phyloP scores from a whole-genome alignment of 176 grass and related monocot species.

The Aegilops bicornis region DNA sequence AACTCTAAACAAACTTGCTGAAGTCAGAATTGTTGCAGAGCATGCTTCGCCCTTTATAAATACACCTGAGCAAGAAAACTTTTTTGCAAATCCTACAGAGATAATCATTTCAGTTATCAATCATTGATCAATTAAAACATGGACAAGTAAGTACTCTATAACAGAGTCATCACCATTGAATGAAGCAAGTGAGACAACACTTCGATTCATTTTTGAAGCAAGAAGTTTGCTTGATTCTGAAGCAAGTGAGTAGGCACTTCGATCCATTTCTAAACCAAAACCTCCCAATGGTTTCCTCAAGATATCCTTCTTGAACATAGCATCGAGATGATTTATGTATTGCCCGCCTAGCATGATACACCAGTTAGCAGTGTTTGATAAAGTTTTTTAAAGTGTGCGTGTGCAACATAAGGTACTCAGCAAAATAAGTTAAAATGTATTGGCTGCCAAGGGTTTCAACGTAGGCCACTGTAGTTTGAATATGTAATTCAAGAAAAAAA shows the following conservation, averaged over 20 bases:
- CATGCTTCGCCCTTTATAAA: neutral
- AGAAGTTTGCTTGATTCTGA: neutral
- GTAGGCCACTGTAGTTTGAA: neutral
- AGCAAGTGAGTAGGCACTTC: conserved; percentile 3
- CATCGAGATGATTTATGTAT: neutral
- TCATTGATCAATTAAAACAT: neutral
- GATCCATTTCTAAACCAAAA: neutral
- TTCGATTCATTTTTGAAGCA: neutral
- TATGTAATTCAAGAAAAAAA: neutral
- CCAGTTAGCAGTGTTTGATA: neutral
- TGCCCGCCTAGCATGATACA: conserved; percentile 1
- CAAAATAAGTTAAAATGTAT: conserved; percentile 4
- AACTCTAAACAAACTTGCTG: neutral
- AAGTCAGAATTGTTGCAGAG: neutral
- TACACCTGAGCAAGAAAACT: neutral
- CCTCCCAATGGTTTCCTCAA: neutral
- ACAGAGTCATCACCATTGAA: neutral
- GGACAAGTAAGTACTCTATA: neutral
- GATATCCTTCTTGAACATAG: neutral
- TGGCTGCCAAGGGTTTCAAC: neutral
- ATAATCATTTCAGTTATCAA: neutral
- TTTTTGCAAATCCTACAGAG: neutral
- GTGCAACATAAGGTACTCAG: neutral
- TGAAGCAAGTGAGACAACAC: conserved; percentile 9
- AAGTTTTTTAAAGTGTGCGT: neutral